Base-by-base conservation (phyloP, 2,329 filamentous ascomycete genomes). In the Orbilia ellipsospora region DNA sequence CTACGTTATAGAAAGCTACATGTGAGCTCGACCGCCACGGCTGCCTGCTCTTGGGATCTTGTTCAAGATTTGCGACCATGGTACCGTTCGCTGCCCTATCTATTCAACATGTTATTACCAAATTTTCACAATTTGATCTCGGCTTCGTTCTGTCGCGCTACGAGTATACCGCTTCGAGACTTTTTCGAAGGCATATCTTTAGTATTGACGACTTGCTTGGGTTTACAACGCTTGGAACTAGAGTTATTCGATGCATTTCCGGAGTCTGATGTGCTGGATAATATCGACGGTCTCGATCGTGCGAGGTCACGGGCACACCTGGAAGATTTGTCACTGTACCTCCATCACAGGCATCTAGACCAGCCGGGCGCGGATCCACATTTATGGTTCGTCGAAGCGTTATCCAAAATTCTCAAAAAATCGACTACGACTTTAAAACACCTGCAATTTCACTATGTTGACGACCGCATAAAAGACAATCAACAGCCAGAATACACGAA, bases 51-150 rank as follows among this genome's bases (percentile, higher is more conserved):
- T 13, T 59, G 55, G 55, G 55, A 59, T 16, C 40, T 42, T 8
- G 55, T 59, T 45, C 36, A 59, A 40, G 28, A 59, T 20, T 40
- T 59, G 12, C 55, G 55, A 16, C 55, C 55, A 16, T 59, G 55
- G 55, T 59, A 59, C 26, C 55, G 55, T 10, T 59, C 55, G 8
- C 10, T 59, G 5, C 18, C 31, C 16, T 36, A 40, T 4, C 36
- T 59, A 3, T 59, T 59, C 20, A 40, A 18, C 16, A 59, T 59
- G 55, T 18, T 59, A 2, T 20, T 59, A n/a, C 55, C 55, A 4
- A 59, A 59, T n/a, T 59, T 59, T 18, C 44, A 36, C 44, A 59
- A 45, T 28, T 26, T 59, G 18, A 45, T 59, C 8, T 59, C 55
- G 5, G 55, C 40, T 26, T n/a, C 36, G 8, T 59, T 59, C 18